Base-by-base conservation (phyloP, 228 moss, liverwort and hornwort genomes). In the Sphagnum magellanicum region DNA sequence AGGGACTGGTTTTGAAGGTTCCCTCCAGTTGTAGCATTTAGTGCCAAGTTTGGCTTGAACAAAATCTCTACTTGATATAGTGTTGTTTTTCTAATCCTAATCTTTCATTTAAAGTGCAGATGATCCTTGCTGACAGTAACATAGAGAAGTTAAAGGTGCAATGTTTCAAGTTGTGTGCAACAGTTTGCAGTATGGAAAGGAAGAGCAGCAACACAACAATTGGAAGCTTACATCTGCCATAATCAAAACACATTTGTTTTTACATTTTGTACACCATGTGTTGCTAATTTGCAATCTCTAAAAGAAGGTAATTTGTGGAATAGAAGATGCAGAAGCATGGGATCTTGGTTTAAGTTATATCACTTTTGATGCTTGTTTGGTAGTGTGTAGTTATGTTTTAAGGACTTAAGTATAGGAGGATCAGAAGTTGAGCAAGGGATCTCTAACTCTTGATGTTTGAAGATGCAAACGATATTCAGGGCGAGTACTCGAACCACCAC, bases 401-500 rank as follows among this genome's bases (percentile, higher is more conserved):
- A 8, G 8, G 55, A 55, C 2, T 55, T 1, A 1, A 55, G 12
- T 1, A 1, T 55, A 55, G 1, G 1, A 55, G 55, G 8, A 8
- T 55, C 32, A 32, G 0, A 17, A 1, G 1, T 32, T 3, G 32
- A 2, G 32, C 3, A 32, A 32, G 1, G 32, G 1, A 32, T 32
- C 3, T 32, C 32, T 32, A 32, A 32, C 32, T 32, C 32, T 32
- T 32, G 32, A 32, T 32, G 32, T 32, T 32, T 32, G 32, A 32
- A 32, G 32, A 32, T 2, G 32, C 73, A 82, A 78, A 72, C 79
- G 78, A n/a, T 74, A 71, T 67, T 59, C 65, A 3, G 84, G 79
- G 11, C 75, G 79, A 63, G 84, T 84, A n/a, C 72, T 84, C 50
- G 79, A 66, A 47, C n/a, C 81, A 48, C 67, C 88, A n/a, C 71